A percentile compares a stretch with the other conserved stretches of the same genome.
Conservation (phyloP, 2,329 filamentous ascomycete genomes). For the Sarocladiaceae sp. region DNA sequence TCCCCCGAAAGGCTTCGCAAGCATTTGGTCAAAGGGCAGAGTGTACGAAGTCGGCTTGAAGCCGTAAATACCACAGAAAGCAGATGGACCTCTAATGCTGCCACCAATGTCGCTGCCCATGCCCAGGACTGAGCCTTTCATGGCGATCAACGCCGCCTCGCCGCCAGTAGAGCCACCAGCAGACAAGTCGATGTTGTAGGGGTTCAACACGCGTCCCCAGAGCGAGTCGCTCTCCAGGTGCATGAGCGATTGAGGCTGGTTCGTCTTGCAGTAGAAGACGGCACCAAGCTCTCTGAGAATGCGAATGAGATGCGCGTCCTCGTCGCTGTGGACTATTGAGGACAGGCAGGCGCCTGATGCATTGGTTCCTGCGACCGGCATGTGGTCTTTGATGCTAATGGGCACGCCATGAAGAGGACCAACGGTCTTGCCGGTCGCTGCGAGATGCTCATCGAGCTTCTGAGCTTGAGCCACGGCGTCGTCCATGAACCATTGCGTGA, state of each 20-base stretch:
- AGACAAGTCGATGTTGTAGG: slow-evolving; percentile 54
- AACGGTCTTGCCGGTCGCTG: slow-evolving; percentile 41
- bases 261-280: slow-evolving; percentile 65
- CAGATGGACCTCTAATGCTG: slow-evolving; percentile 38
- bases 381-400: slow-evolving; percentile 48
- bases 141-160: slow-evolving; percentile 34
- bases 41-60: slow-evolving; percentile 29
- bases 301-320: slow-evolving; percentile 53
- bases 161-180: slow-evolving; percentile 65
- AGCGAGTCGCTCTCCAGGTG: slow-evolving; percentile 45
- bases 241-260: slow-evolving; percentile 56
- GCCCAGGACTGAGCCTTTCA: slow-evolving; percentile 34
- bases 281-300: slow-evolving; percentile 57
- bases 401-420: slow-evolving; percentile 57
- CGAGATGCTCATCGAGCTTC: slow-evolving; percentile 37
- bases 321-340: slow-evolving; percentile 51
- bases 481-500: slow-evolving; percentile 46
- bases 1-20: slow-evolving; percentile 20
- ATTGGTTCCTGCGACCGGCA: slow-evolving; percentile 49
- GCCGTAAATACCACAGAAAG: slow-evolving; percentile 39
- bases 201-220: slow-evolving; percentile 59
- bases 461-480: slow-evolving; percentile 39
- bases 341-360: slow-evolving; percentile 53
- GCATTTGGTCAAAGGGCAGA: slow-evolving; percentile 19
- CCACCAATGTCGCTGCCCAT: slow-evolving; percentile 44